Conservation (phyloP, 2,329 filamentous ascomycete species). For the Mycocentrospora acerina region DNA sequence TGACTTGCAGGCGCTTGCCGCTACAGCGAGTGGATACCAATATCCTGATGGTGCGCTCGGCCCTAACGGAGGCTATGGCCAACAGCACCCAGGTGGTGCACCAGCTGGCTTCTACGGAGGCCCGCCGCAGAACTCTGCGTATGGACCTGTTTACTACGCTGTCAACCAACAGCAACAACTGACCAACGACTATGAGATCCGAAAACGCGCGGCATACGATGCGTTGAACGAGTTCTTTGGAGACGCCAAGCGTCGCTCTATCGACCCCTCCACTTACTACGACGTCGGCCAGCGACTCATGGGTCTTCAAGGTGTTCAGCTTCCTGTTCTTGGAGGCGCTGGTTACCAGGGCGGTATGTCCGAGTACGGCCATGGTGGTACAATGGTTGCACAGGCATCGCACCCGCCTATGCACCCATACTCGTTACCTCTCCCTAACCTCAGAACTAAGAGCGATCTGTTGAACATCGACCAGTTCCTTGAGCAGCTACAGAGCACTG, state of each 20-base stretch:
- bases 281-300: constrained; percentile 88
- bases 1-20: constrained; percentile 52
- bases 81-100: constrained; percentile 55
- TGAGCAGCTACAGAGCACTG: constrained; percentile 92
- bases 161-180: constrained; percentile 67
- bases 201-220: constrained; percentile 79
- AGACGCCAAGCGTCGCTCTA: constrained; percentile 85
- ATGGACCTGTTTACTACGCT: constrained; percentile 77
- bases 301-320: constrained; percentile 70
- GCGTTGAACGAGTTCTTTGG: constrained; percentile 93
- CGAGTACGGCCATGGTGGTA: constrained; percentile 58
- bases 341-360: constrained; percentile 45
- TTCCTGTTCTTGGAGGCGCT: constrained; percentile 43
- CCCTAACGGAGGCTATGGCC: constrained; percentile 41
- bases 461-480: constrained; percentile 93
- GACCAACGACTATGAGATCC: constrained; percentile 68
- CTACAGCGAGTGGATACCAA: constrained; percentile 51
- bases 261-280: constrained; percentile 85
- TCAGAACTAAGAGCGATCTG: constrained; percentile 90
- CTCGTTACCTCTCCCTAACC: constrained; percentile 83
- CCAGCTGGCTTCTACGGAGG: constrained; percentile 55
- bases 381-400: constrained; percentile 54
- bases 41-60: constrained; percentile 48
- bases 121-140: constrained; percentile 56
- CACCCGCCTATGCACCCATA: constrained; percentile 74